Evolutionary conservation across 805 yeast genomes (phyloP).

Genomic region (Lachancea meyersii): DNA sequence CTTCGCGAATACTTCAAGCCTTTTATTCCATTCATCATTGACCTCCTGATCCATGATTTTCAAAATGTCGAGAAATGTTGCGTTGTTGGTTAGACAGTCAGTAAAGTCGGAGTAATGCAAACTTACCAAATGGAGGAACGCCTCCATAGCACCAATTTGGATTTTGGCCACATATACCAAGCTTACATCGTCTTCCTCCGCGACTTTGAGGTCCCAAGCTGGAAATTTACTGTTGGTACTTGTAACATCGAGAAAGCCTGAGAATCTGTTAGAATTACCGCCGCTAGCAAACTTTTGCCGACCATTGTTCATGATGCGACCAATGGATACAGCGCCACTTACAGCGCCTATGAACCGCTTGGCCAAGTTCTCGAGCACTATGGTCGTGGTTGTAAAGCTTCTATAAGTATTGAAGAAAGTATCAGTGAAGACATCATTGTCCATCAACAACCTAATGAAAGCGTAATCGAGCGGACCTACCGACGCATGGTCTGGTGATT

Average conservation of each 20-base stretch:
- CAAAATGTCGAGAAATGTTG: constrained; percentile 55
- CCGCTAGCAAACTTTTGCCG: constrained; percentile 25
- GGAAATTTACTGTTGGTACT: constrained; percentile 42
- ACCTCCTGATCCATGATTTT: constrained; percentile 65
- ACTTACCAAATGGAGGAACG: constrained; percentile 60
- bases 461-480: constrained; percentile 35
- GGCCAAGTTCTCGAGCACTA: constrained; percentile 46
- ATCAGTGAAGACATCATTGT: constrained; percentile 56
- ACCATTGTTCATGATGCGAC: constrained; percentile 25
- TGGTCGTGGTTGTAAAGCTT: constrained; percentile 54
- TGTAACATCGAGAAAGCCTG: constrained; percentile 25
- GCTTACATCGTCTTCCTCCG: constrained; percentile 46
- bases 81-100: constrained; percentile 56
- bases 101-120: constrained; percentile 72
- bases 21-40: constrained; percentile 42
- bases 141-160: constrained; percentile 76
- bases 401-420: constrained; percentile 67
- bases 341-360: constrained; percentile 56
- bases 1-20: constrained; percentile 33
- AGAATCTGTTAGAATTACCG: constrained; percentile 25
- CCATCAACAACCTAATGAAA: constrained; percentile 47
- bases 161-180: constrained; percentile 67
- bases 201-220: constrained; percentile 45
- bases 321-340: constrained; percentile 53
- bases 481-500: constrained; percentile 1